These are phyloP conservation scores for Cercospora sp. DNA, from an alignment of 2,329 filamentous ascomycete genomes.

Conservation along the genomic window DNA sequence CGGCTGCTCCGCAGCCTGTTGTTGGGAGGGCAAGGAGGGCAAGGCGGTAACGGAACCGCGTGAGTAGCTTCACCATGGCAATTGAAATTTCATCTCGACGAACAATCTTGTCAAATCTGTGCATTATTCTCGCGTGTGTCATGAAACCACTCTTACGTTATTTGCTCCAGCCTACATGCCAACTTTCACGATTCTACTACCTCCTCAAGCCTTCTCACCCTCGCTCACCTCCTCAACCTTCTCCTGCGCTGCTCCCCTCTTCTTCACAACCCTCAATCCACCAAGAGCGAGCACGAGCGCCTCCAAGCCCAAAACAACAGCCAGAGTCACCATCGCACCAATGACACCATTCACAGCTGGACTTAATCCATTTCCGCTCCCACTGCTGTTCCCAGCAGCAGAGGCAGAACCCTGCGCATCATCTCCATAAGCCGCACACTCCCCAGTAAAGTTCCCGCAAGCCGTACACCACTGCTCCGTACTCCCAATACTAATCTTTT, in stretches of 20 bases:
- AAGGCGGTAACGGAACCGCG: not conserved
- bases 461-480: conserved; percentile 69
- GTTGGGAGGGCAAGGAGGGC: too few species aligned
- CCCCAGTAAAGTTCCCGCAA: conserved; percentile 71
- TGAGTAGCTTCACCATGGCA: not conserved
- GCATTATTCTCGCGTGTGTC: not conserved
- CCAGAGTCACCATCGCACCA: conserved; percentile 67
- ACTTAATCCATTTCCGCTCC: conserved; percentile 56
- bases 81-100: not conserved
- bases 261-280: conserved; percentile 60
- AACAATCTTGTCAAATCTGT: not conserved
- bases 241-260: conserved; percentile 43
- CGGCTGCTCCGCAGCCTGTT: not conserved
- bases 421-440: conserved; percentile 55
- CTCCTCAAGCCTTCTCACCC: not conserved
- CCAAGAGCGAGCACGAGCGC: conserved; percentile 55
- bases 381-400: conserved; percentile 31
- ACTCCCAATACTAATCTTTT: conserved; percentile 65
- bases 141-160: not conserved
- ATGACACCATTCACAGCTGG: conserved; percentile 78
- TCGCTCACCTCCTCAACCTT: not conserved
- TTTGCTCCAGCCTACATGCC: not conserved
- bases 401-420: conserved; percentile 22
- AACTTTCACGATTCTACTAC: not conserved
- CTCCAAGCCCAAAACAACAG: conserved; percentile 60